Evolutionary conservation across 2,329 filamentous ascomycete species (phyloP).

Genomic region (Emergomyces africanus): DNA sequence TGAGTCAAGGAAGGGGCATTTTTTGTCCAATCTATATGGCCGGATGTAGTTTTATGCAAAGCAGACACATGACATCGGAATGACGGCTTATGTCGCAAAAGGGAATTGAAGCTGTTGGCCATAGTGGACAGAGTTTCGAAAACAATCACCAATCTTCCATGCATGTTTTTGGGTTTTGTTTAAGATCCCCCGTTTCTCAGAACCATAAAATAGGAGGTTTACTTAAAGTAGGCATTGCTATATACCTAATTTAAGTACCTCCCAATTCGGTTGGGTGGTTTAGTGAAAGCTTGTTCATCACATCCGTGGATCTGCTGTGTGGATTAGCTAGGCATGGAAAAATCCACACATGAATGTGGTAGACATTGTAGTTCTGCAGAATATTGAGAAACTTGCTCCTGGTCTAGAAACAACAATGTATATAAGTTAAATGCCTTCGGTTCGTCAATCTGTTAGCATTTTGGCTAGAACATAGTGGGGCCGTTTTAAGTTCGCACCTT

Average conservation of each 20-base stretch:
- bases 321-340: neutral
- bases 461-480: neutral
- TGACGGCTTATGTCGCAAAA: neutral
- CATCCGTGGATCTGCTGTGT: neutral
- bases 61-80: neutral
- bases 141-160: neutral
- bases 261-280: neutral
- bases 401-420: too few species aligned
- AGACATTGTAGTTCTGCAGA: neutral
- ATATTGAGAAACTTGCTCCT: too few species aligned
- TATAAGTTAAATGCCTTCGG: too few species aligned
- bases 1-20: too few species aligned
- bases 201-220: neutral
- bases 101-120: neutral
- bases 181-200: neutral
- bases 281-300: neutral
- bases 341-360: neutral
- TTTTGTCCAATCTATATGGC: too few species aligned
- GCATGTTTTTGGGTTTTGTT: neutral
- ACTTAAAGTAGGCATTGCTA: neutral
- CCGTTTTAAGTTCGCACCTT: neutral
- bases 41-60: neutral
- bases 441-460: neutral
- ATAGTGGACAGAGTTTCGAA: neutral
- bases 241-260: neutral